Base-by-base conservation (phyloP, 805 yeast species). In the Zygosaccharomyces bailii region DNA sequence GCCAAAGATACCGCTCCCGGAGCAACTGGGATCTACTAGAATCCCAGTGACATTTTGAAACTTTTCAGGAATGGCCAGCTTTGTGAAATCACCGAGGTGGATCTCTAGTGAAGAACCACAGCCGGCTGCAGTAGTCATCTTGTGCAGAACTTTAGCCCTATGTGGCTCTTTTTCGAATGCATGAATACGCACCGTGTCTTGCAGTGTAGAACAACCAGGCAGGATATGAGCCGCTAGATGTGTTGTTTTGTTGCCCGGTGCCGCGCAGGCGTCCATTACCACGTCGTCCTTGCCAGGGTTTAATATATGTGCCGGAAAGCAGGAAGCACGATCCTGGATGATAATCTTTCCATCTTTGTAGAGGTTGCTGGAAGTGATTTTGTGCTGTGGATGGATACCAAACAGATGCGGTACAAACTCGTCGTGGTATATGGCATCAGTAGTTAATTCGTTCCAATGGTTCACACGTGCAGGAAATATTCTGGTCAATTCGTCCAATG, bases 1-100 rank as follows among this genome's bases (percentile, higher is more conserved):
- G n/a, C 97, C 96, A 69, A 91, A 91, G 33, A 93, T 93, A 3
- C 99, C 99, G 37, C 95, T 84, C 0, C 99, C 99, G 18, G 96
- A 88, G 64, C 99, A 93, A 2, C 96, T 87, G 0, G 99, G 99
- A 64, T 93, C 99, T 2, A 93, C 95, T 2, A 93, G 72, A 33
- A 93, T 68, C 0, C 95, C 96, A 0, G 87, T 81, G 4, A 88
- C 84, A 13, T 77, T 74, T 1, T 74, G 69, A 49, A 72, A 86
- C 36, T 82, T 84, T 1, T 55, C 54, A 0, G 93, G 72, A 3
- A 57, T 55, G 1, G 72, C 65, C 14, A 62, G 30, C 19, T 64
- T 55, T 4, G 75, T 68, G 51, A 71, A 68, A 54, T 71, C 74
- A 11, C 82, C 79, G 40, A 78, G 74, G 52, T 79, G 79, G 10